Base-by-base conservation (phyloP, 139 green algal genomes). In the Ettlia oleoabundans region DNA sequence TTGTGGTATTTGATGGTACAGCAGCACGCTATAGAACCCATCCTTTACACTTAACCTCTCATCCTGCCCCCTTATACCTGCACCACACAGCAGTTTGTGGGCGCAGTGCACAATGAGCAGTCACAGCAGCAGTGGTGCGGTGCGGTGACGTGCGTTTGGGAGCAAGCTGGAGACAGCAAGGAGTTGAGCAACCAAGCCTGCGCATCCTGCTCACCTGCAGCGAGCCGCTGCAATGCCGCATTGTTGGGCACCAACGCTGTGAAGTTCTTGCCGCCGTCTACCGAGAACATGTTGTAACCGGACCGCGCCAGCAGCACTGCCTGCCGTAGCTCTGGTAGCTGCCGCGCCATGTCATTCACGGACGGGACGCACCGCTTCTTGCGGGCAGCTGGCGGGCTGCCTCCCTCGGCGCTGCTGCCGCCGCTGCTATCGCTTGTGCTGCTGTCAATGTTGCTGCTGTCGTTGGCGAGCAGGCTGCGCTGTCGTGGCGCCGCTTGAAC, bases 381-480 rank as follows among this genome's bases (percentile, higher is more conserved):
- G 70, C 42, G 33, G n/a, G 15, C 21, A 1, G 21, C 8, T 24
- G 67, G 1, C 33, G 10, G 10, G 67, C 67, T 40, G 21, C 6
- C 2, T n/a, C n/a, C 67, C 4, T 37, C n/a, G n/a, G 30, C 42
- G 28, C n/a, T 6, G 70, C 28, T 42, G n/a, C 9, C 15, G 42
- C 8, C 24, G 30, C n/a, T 4, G 42, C 40, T 24, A 55, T 65
- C 55, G 55, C 18, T n/a, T 9, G 18, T 65, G 55, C 30, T 65
- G 55, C 5, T 28, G 69, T 96, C 94, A 86, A 53, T 41, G 47
- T 33, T 28, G 43, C 30, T 33, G 51, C 51, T 10, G 21, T 10
- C 9, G 5, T 52, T 52, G 8, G 15, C 24, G 52, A 19, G 33
- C n/a, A 52, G 66, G 26, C 19, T 1, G 33, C 1, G 2, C 42